Evolutionary conservation across 495 filamentous ascomycete species (phyloP).

Genomic region (Schizothecium vesticola): DNA sequence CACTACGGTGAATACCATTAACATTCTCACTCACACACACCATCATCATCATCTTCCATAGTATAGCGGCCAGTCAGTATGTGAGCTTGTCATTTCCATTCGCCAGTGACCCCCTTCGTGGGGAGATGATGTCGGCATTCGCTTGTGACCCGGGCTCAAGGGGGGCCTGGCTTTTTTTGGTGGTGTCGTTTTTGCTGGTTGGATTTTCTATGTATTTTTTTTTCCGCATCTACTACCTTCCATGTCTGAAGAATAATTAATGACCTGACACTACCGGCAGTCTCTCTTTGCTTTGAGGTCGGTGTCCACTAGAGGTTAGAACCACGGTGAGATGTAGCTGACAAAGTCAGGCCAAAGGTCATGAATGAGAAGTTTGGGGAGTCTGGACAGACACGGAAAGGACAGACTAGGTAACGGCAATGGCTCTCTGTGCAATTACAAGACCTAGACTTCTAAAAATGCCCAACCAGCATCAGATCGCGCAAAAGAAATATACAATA

Average conservation of each 20-base stretch:
- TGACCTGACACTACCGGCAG: too few species aligned
- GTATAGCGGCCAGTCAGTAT: conserved; percentile 5
- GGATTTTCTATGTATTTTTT: neutral
- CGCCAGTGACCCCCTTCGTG: too few species aligned
- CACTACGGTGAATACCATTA: neutral
- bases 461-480: neutral
- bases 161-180: neutral
- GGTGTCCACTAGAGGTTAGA: too few species aligned
- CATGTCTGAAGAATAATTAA: too few species aligned
- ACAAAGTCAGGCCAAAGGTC: too few species aligned
- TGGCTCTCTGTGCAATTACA: neutral
- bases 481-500: neutral
- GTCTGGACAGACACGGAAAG: too few species aligned
- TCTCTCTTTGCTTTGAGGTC: too few species aligned
- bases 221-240: neutral
- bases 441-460: neutral
- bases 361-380: too few species aligned
- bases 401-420: neutral
- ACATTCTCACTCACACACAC: neutral
- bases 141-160: neutral
- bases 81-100: neutral
- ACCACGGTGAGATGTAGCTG: too few species aligned
- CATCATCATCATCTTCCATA: neutral
- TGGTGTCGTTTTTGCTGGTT: neutral
- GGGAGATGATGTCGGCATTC: neutral